These are phyloP conservation scores for Suillus paluster DNA, from an alignment of 768 basidiomycete species.

Conservation along the genomic window DNA sequence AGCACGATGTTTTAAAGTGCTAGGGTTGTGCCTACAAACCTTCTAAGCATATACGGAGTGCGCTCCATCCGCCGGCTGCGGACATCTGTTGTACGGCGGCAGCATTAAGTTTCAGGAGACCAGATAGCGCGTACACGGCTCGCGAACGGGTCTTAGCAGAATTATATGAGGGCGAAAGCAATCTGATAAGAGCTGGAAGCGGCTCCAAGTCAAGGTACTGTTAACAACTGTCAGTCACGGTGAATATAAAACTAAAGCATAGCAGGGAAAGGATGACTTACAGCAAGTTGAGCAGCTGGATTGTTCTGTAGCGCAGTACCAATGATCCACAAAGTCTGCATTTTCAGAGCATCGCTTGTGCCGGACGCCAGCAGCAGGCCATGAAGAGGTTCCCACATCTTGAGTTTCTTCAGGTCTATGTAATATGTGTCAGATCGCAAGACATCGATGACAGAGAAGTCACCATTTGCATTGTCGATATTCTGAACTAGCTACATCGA, in stretches of 20 bases:
- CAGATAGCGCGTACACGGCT: conserved; percentile 82
- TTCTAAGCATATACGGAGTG: conserved; percentile 60
- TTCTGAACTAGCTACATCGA: conserved; percentile 72
- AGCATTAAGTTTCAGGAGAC: conserved; percentile 76
- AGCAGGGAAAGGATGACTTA: conserved; percentile 40
- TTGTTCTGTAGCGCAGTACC: conserved; percentile 93
- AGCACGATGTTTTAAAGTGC: conserved; percentile 12
- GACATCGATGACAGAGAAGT: background rate
- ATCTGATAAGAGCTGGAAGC: conserved; percentile 62
- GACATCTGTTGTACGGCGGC: conserved; percentile 62
- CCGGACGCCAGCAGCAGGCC: conserved; percentile 56
- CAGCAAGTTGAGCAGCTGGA: conserved; percentile 77
- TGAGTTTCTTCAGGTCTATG: conserved; percentile 73
- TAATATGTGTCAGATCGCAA: conserved; percentile 3
- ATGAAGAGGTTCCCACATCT: conserved; percentile 81
- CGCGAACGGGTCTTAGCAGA: conserved; percentile 70
- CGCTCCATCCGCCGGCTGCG: conserved; percentile 63
- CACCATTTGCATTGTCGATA: conserved; percentile 89
- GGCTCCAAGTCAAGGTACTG: conserved; percentile 73
- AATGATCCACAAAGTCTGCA: conserved; percentile 81
- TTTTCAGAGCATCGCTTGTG: conserved; percentile 63
- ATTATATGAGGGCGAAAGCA: conserved; percentile 57
- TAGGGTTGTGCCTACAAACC: conserved; percentile 42
- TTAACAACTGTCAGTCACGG: conserved; percentile 11
- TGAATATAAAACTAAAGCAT: background rate